phyloP scores from a whole-genome alignment of 805 yeast genomes.

The Candida michaelii region DNA sequence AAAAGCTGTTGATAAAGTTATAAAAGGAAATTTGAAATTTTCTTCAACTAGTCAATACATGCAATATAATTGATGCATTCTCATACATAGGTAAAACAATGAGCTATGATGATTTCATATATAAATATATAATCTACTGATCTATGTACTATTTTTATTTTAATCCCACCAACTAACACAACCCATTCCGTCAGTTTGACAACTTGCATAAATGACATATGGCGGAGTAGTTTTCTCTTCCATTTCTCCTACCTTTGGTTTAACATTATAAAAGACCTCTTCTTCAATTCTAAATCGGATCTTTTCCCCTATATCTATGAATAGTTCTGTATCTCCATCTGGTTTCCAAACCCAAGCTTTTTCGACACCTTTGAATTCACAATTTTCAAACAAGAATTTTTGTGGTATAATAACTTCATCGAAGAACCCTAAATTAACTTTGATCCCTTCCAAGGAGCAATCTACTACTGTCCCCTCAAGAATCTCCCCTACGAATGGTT shows the following conservation, averaged over 20 bases:
- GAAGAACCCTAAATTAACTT: conserved; percentile 81
- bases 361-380: conserved; percentile 67
- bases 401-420: conserved; percentile 91
- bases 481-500: conserved; percentile 93
- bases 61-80: conserved; percentile 79
- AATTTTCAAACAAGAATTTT: conserved; percentile 73
- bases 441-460: conserved; percentile 84
- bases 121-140: conserved; percentile 5
- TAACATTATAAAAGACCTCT: conserved; percentile 79
- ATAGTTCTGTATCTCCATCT: conserved; percentile 68
- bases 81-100: conserved; percentile 1
- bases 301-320: conserved; percentile 86
- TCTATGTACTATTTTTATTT: conserved; percentile 6
- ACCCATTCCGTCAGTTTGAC: conserved; percentile 97
- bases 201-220: conserved; percentile 81
- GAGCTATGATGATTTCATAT: conserved; percentile 7
- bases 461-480: conserved; percentile 91
- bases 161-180: conserved; percentile 95
- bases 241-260: conserved; percentile 60
- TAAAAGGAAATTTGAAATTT: conserved; percentile 97
- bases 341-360: conserved; percentile 96
- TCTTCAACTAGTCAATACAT: conserved; percentile 95
- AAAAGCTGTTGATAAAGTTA: conserved; percentile 97
- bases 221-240: conserved; percentile 60
- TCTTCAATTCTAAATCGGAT: conserved; percentile 90